These are phyloP conservation scores for Paulownia fortunei DNA, from an alignment of 257 asterid species.

Conservation along the genomic window DNA sequence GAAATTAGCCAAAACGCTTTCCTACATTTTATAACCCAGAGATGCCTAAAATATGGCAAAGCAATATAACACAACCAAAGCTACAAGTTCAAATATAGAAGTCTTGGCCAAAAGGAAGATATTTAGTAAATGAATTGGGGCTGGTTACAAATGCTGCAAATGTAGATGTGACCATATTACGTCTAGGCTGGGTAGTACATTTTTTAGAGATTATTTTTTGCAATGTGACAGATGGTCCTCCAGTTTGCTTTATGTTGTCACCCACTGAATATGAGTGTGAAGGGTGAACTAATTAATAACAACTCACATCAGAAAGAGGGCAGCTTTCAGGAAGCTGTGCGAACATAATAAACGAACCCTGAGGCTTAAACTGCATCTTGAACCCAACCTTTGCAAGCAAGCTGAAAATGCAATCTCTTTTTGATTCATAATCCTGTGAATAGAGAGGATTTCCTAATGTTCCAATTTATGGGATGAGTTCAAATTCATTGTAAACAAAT, in stretches of 20 bases:
- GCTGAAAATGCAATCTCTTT: slow-evolving; percentile 63
- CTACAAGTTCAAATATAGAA: background rate
- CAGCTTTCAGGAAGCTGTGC: slow-evolving; percentile 79
- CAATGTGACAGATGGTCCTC: background rate
- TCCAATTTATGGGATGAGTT: background rate
- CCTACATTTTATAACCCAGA: background rate
- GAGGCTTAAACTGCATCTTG: slow-evolving; percentile 57
- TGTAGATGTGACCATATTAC: no score
- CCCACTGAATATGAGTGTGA: background rate
- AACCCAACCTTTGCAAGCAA: slow-evolving; percentile 77
- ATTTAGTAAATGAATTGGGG: no score
- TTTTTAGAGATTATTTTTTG: background rate
- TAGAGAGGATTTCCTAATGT: background rate
- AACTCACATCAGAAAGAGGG: slow-evolving; percentile 74
- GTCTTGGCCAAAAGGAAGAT: no score
- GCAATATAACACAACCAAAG: background rate
- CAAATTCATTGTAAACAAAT: background rate
- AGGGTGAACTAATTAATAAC: background rate
- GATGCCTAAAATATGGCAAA: background rate
- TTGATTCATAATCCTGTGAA: slow-evolving; percentile 74
- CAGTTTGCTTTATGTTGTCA: background rate
- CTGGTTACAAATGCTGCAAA: no score
- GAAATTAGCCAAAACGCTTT: no score
- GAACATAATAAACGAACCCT: slow-evolving; percentile 79
- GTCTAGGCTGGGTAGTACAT: no score